Conservation (phyloP, 495 filamentous ascomycete species). For the Baudoinia panamericana region DNA sequence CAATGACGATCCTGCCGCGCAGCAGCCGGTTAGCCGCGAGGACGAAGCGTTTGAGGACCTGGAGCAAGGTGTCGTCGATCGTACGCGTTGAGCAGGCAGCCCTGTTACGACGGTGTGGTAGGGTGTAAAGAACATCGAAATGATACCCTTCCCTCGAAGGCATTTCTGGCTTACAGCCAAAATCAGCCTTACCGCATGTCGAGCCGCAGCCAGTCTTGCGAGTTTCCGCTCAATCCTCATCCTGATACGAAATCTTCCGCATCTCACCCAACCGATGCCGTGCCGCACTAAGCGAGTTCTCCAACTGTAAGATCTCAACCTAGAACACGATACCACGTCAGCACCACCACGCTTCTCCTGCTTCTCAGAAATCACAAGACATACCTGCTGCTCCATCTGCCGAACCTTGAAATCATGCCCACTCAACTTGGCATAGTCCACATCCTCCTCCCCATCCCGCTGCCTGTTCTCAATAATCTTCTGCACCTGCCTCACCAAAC, state of each 20-base stretch:
- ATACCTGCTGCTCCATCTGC: slow-evolving; percentile 99
- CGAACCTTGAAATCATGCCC: slow-evolving; percentile 94
- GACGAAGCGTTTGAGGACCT: slow-evolving; percentile 21
- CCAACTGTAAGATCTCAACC: slow-evolving; percentile 95
- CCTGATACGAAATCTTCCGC: slow-evolving; percentile 95
- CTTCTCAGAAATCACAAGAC: slow-evolving; percentile 24
- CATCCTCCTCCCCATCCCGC: slow-evolving; percentile 61
- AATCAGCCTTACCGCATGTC: too few species aligned
- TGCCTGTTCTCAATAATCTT: slow-evolving; percentile 78
- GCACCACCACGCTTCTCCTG: slow-evolving; percentile 4
- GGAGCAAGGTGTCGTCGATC: slow-evolving; percentile 15
- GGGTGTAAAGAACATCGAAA: too few species aligned
- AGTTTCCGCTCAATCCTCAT: too few species aligned
- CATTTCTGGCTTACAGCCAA: too few species aligned
- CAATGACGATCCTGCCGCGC: slow-evolving; percentile 20
- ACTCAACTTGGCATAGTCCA: slow-evolving; percentile 77
- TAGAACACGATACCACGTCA: slow-evolving; percentile 27
- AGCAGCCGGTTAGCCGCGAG: slow-evolving; percentile 14
- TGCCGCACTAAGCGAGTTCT: slow-evolving; percentile 72
- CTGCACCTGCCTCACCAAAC: slow-evolving; percentile 86
- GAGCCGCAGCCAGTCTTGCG: too few species aligned
- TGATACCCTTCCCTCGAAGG: too few species aligned
- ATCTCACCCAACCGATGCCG: slow-evolving; percentile 84
- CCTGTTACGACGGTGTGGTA: too few species aligned
- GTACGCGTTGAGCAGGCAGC: not conserved